Evolutionary conservation across 768 basidiomycete genomes (phyloP).

Genomic region (Boletus vermiculosoides): DNA sequence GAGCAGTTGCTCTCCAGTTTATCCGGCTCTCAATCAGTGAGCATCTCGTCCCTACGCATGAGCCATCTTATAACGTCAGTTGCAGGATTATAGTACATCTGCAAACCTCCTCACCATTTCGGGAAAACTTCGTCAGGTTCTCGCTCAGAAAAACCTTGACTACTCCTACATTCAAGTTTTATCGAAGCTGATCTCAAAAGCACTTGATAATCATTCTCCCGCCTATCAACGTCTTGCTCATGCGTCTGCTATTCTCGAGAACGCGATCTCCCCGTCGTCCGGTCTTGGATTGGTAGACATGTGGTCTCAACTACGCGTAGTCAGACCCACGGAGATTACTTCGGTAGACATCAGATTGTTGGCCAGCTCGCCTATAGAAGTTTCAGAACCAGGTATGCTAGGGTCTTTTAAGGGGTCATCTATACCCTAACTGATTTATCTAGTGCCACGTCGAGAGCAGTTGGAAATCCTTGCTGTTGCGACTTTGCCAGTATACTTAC

Average conservation of each 20-base stretch:
- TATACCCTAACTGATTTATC: background rate
- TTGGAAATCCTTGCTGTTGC: conserved; percentile 26
- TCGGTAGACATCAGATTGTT: conserved; percentile 22
- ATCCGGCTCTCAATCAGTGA: conserved; percentile 22
- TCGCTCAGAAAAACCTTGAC: conserved; percentile 46
- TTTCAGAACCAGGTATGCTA: conserved; percentile 13
- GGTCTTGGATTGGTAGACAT: conserved; percentile 72
- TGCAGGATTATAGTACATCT: conserved; percentile 36
- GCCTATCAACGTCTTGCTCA: conserved; percentile 34
- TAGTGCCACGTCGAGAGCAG: conserved; percentile 25
- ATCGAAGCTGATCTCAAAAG: conserved; percentile 49
- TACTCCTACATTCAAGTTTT: conserved; percentile 66
- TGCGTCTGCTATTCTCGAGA: conserved; percentile 42
- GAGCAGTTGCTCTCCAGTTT: conserved; percentile 19
- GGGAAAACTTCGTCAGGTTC: conserved; percentile 44
- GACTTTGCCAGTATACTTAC: conserved; percentile 18
- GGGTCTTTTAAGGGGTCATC: background rate
- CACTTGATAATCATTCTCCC: conserved; percentile 37
- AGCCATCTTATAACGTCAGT: background rate
- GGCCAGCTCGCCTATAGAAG: conserved; percentile 3
- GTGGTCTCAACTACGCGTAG: conserved; percentile 53
- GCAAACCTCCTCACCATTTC: conserved; percentile 39
- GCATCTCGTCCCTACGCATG: conserved; percentile 1
- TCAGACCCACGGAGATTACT: conserved; percentile 13
- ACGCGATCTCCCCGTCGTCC: conserved; percentile 55